phyloP scores from a whole-genome alignment of 202 grass and related monocot species.

The Brachypodium distachyon region DNA sequence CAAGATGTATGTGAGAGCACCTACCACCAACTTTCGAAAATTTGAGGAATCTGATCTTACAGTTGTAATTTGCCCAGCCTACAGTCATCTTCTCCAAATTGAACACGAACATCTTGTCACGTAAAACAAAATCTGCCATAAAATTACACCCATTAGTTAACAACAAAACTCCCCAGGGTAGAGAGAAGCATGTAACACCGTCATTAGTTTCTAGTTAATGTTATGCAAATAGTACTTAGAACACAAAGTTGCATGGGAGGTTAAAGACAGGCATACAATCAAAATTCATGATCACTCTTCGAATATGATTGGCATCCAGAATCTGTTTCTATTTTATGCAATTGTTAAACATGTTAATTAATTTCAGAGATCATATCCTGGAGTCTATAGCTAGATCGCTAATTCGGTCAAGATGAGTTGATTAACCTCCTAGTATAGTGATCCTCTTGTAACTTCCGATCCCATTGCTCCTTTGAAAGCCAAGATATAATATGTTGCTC shows the following conservation, averaged over 20 bases:
- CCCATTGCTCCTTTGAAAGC: constrained; percentile 71
- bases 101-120: constrained; percentile 91
- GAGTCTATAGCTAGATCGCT: no score
- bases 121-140: constrained; percentile 69
- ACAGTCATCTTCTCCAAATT: constrained; percentile 67
- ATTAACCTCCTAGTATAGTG: constrained; percentile 81
- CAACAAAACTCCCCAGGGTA: not conserved
- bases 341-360: not conserved
- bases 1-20: no score
- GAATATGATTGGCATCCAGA: no score
- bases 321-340: not conserved
- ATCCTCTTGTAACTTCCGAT: not conserved
- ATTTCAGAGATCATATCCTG: not conserved
- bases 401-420: not conserved
- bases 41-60: constrained; percentile 35
- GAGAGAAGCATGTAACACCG: no score
- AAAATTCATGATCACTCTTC: not conserved
- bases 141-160: not conserved
- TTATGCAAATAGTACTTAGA: not conserved
- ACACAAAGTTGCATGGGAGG: not conserved
- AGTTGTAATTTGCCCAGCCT: constrained; percentile 76
- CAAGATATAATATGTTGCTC: constrained; percentile 60
- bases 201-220: not conserved
- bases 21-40: no score
- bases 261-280: not conserved